Percentiles rank a stretch among this genome's conserved stretches.
Conservation (phyloP, 208 protist genomes). For the Borovskyia barvae region DNA sequence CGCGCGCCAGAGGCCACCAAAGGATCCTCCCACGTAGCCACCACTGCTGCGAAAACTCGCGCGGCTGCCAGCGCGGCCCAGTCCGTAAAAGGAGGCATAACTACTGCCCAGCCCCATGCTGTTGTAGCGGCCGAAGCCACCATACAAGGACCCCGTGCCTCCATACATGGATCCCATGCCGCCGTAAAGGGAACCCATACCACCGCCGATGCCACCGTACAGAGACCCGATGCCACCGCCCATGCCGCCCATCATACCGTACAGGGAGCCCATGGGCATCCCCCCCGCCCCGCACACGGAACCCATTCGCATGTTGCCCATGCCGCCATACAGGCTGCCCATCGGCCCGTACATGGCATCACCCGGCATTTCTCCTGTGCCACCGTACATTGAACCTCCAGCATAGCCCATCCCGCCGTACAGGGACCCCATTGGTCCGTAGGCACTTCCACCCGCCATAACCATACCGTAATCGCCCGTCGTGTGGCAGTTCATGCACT, state of each 20-base stretch:
- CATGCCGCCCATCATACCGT: conserved; percentile 21
- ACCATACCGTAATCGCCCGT: conserved; percentile 1
- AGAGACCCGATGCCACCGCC: conserved; percentile 1
- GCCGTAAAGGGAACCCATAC: conserved; percentile 15
- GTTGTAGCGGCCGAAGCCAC: background rate
- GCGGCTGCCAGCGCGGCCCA: conserved; percentile 19
- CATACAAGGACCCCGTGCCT: conserved; percentile 13
- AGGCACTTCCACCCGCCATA: conserved; percentile 10
- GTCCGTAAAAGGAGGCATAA: conserved; percentile 36
- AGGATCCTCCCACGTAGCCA: conserved; percentile 33
- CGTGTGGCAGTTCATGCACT: conserved; percentile 2
- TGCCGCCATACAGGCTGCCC: conserved; percentile 10
- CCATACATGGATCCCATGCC: conserved; percentile 21
- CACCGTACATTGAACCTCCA: too few relatives aligned
- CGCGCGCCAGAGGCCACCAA: conserved; percentile 32
- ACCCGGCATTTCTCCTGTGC: too few relatives aligned
- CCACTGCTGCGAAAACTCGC: conserved; percentile 21
- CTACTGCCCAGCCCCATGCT: conserved; percentile 10
- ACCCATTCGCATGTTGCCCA: conserved; percentile 14
- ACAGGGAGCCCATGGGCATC: conserved; percentile 20
- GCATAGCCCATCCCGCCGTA: background rate
- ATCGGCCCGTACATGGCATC: conserved; percentile 2
- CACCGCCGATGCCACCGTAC: conserved; percentile 15
- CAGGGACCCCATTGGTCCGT: conserved; percentile 2
- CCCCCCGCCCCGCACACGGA: conserved; percentile 3